Evolutionary conservation across 805 yeast species (phyloP).

Genomic region (Yarrowia deformans): DNA sequence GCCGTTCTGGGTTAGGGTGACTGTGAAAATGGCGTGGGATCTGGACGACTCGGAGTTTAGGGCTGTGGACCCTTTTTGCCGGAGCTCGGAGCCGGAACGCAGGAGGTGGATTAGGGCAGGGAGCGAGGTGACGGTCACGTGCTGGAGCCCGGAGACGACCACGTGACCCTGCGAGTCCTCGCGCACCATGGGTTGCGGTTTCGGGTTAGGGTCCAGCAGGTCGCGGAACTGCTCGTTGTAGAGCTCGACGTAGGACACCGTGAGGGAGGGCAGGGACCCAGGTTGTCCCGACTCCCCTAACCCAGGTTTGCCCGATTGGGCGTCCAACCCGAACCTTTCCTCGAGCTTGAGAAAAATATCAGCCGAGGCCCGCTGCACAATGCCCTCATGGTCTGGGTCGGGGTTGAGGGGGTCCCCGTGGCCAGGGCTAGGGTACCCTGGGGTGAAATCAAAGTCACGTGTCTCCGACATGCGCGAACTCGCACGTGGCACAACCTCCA

Average conservation of each 20-base stretch:
- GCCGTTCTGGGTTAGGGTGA: constrained; percentile 61
- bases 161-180: constrained; percentile 65
- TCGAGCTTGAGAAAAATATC: constrained; percentile 40
- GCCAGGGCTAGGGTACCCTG: background rate
- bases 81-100: constrained; percentile 56
- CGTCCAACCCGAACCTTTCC: too few relatives aligned
- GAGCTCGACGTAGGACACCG: constrained; percentile 65
- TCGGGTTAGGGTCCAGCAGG: constrained; percentile 48
- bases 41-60: constrained; percentile 74
- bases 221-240: constrained; percentile 67
- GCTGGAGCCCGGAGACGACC: constrained; percentile 64
- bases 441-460: too few relatives aligned
- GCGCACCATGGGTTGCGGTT: constrained; percentile 53
- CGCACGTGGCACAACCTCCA: background rate
- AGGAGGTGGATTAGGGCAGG: constrained; percentile 57
- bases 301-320: too few relatives aligned
- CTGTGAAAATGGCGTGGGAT: constrained; percentile 74
- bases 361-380: constrained; percentile 58
- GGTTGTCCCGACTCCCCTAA: too few relatives aligned
- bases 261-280: background rate
- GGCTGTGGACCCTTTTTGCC: constrained; percentile 70
- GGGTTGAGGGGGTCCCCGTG: too few relatives aligned
- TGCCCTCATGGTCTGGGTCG: constrained; percentile 54
- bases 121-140: constrained; percentile 54
- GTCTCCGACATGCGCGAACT: background rate